Evolutionary conservation across 208 protist species (phyloP).

Genomic region (Herpetomonas samuelpessoai): DNA sequence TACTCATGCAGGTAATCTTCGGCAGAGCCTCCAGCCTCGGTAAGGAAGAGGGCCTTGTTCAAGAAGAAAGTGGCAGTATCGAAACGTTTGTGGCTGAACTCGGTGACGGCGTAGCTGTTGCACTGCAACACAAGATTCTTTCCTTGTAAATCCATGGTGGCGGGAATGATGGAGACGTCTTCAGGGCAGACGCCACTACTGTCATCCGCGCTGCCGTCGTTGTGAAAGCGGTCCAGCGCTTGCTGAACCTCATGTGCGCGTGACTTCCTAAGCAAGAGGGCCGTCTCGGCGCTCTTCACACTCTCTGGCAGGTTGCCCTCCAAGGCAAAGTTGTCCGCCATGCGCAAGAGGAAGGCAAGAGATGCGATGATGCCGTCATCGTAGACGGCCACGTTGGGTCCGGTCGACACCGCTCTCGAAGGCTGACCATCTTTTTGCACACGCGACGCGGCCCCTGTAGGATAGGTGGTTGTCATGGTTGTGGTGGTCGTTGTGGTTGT

Average conservation of each 20-base stretch:
- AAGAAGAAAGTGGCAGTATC: constrained; percentile 64
- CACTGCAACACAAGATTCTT: constrained; percentile 65
- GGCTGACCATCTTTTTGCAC: constrained; percentile 1
- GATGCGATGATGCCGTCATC: constrained; percentile 23
- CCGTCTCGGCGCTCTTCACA: constrained; percentile 71
- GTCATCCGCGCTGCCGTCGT: background rate
- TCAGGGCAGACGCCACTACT: constrained; percentile 5
- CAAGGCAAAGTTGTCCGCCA: constrained; percentile 51
- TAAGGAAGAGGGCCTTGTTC: constrained; percentile 80
- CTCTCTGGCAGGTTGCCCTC: constrained; percentile 75
- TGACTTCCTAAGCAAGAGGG: constrained; percentile 55
- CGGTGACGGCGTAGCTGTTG: constrained; percentile 77
- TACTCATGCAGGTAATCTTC: background rate
- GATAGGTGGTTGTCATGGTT: background rate
- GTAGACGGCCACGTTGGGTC: too few species aligned
- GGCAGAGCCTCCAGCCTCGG: constrained; percentile 15
- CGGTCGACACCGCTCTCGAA: too few species aligned
- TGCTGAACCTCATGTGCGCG: constrained; percentile 21
- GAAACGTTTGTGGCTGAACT: constrained; percentile 57
- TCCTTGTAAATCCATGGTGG: constrained; percentile 34
- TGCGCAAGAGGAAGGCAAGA: constrained; percentile 58
- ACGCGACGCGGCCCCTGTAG: too few species aligned
- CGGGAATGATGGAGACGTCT: constrained; percentile 19
- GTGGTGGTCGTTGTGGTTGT: background rate
- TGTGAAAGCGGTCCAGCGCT: constrained; percentile 19